Evolutionary conservation across 352 stramenopile species (phyloP).

Genomic region (Phytophthora boehmeriae): DNA sequence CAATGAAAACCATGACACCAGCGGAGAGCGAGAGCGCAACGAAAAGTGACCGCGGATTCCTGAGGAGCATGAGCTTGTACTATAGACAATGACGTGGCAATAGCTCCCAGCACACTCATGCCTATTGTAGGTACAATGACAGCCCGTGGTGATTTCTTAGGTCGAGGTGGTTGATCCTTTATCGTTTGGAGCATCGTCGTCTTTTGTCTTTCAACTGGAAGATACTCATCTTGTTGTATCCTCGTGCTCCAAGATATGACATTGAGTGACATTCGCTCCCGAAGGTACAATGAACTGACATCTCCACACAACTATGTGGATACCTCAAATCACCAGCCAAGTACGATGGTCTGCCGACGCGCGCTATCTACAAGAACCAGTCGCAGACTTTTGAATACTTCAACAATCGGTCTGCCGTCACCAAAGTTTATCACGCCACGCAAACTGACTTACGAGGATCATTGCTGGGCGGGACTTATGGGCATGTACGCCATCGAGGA

Average conservation of each 20-base stretch:
- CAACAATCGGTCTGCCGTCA: constrained; percentile 73
- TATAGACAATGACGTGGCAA: constrained; percentile 74
- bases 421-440: constrained; percentile 79
- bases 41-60: constrained; percentile 56
- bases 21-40: constrained; percentile 77
- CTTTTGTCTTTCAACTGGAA: constrained; percentile 63
- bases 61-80: constrained; percentile 71
- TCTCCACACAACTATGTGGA: constrained; percentile 52
- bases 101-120: constrained; percentile 71
- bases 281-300: constrained; percentile 61
- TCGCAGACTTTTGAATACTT: constrained; percentile 54
- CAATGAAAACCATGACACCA: constrained; percentile 82
- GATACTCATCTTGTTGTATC: constrained; percentile 74
- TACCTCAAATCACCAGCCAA: constrained; percentile 63
- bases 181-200: constrained; percentile 55
- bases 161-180: constrained; percentile 37
- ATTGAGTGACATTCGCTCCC: constrained; percentile 78
- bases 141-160: constrained; percentile 44
- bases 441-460: constrained; percentile 65
- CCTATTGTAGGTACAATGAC: constrained; percentile 71
- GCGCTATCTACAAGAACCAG: constrained; percentile 76
- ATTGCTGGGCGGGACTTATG: constrained; percentile 71
- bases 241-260: constrained; percentile 81
- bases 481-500: constrained; percentile 71
- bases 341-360: constrained; percentile 62